Evolutionary conservation across 139 green algal species (phyloP), one percentile per base, ranked within the genome.

Genomic region (Volvox reticuliferus): DNA sequence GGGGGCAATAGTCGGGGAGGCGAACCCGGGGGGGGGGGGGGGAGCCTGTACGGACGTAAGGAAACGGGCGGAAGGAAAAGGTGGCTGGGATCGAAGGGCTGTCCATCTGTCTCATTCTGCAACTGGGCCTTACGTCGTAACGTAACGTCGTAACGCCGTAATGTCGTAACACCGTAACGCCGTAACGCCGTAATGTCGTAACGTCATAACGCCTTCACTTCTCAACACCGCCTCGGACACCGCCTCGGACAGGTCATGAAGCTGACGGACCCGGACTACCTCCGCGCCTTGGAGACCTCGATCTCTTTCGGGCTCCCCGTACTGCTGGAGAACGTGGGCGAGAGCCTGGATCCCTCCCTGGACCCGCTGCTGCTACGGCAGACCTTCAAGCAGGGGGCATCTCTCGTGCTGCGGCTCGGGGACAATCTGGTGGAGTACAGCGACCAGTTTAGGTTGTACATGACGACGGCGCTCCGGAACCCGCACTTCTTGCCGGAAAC

Each of bases 401-500:
- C 37, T 63, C 90, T 94, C 32, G 91, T 96, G 26, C 94, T 97
- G 86, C 96, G 96, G 93, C 95, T 98, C 35, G 96, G 96, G 20
- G 96, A 98, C 87, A 96, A 93, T 73, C 91, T 97, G 81, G 95
- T 98, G 44, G 95, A 96, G 35, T 97, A 96, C 91, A 92, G 95
- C 81, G 50, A 91, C 0, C 93, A 97, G 86, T 97, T 97, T 28
- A 79, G 77, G 77, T 62, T 97, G 90, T 97, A 97, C 92, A 94
- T 97, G 33, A 97, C 95, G 67, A 97, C 95, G 14, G 92, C 95
- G 90, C 91, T 97, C 50, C 92, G 94, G 75, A 97, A 97, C 93
- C 95, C 96, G 13, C 95, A 97, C 91, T 97, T 97, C 92, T 92
- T 97, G 77, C 96, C 96, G 19, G 96, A 98, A 86, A 92, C 95